Conservation (phyloP, 306 rosid genomes). For the Lathyrus aphaca region DNA sequence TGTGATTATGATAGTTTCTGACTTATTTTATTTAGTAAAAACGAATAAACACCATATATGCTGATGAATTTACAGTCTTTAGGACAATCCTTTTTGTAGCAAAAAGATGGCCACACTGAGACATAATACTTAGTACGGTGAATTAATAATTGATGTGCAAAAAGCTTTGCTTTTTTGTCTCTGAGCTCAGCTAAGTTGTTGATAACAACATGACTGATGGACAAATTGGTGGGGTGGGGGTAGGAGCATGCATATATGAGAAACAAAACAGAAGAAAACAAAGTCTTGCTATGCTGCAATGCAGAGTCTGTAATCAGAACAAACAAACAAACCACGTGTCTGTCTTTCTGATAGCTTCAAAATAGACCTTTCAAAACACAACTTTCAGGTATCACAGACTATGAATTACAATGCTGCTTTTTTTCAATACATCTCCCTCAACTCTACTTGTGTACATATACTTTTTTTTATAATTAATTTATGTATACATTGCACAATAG, state of each 20-base stretch:
- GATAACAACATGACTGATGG: constrained; percentile 40
- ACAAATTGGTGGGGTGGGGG: constrained; percentile 37
- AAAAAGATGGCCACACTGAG: constrained; percentile 25
- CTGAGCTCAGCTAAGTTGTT: constrained; percentile 18
- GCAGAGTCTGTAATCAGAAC: constrained; percentile 40
- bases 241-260: constrained; percentile 10
- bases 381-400: constrained; percentile 17
- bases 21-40: too few relatives aligned
- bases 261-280: constrained; percentile 47
- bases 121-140: not conserved
- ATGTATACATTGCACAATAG: not conserved
- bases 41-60: too few relatives aligned
- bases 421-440: constrained; percentile 3
- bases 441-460: not conserved
- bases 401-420: constrained; percentile 38
- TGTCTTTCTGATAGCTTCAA: constrained; percentile 41
- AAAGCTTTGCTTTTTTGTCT: constrained; percentile 14
- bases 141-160: constrained; percentile 38
- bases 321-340: constrained; percentile 53
- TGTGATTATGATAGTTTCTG: too few relatives aligned
- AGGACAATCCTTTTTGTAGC: not conserved
- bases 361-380: constrained; percentile 60
- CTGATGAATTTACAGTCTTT: too few relatives aligned
- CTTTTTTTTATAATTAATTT: not conserved
- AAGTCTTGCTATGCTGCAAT: constrained; percentile 32